Base-by-base conservation (phyloP, 1,284 basidiomycete genomes). In the Melampsora larici-populina region DNA sequence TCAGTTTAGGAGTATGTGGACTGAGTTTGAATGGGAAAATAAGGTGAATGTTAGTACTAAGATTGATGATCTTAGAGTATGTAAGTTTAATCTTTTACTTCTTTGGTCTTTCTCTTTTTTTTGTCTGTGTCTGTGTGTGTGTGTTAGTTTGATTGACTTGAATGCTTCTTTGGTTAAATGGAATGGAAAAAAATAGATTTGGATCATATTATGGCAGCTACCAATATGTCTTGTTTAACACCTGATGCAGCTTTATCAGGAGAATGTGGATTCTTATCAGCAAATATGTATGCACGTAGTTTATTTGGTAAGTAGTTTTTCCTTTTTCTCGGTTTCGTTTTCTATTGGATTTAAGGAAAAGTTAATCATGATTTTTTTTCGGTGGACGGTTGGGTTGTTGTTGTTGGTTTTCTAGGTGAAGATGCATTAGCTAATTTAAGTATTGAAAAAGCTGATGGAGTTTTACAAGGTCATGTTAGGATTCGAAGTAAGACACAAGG, bases 11-110 rank as follows among this genome's bases (percentile, higher is more conserved):
- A 92, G 89, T 84, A 95, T 95, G 93, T 96, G 94, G 94, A 97
- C 93, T 68, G 94, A 96, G 85, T 97, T 97, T 81, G 94, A 97
- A 84, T 97, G 94, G 94, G 94, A 97, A 87, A 97, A 97, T 87
- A 89, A 94, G 82, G 94, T 97, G 79, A 95, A 95, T 81, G 93
- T 97, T 78, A 91, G 90, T 81, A 93, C 91, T 62, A 84, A 89
- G 26, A 90, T 94, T 82, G 75, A 70, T 70, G 75, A 78, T 70
- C 66, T 78, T 15, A 49, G 75, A 55, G 60, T 67, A 18, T 78
- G 75, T 78, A 29, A 11, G 75, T n/a, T 78, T 26, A 24, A 9
- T 36, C 46, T 73, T 76, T 55, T 62, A 62, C 21, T 33, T 29
- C 26, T 31, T n/a, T n/a, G n/a, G n/a, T 58, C 51, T 36, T 33